Percentiles rank a stretch among this genome's conserved stretches.
These are phyloP conservation scores for Xylaria hypoxylon DNA, from an alignment of 2,329 filamentous ascomycete genomes.

Conservation along the genomic window DNA sequence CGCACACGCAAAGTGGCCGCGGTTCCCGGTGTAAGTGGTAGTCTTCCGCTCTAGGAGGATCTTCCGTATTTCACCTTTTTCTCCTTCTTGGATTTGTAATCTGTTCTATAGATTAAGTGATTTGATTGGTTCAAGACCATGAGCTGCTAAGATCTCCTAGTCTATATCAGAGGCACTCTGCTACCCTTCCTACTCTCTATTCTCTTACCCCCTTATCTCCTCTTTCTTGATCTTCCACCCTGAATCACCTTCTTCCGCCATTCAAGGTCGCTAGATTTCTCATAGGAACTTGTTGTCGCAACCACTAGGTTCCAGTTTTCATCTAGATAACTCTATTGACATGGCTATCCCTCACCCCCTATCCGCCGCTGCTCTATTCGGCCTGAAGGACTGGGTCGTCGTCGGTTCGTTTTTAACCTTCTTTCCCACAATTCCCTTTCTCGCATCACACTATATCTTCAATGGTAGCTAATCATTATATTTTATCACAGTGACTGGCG, in stretches of 20 bases:
- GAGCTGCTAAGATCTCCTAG: not conserved
- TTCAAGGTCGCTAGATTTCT: not conserved
- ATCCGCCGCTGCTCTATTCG: constrained; percentile 46
- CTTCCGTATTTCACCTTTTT: constrained; percentile 10
- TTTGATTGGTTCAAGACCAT: constrained; percentile 21
- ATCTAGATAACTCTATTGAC: constrained; percentile 1
- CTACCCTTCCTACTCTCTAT: not conserved
- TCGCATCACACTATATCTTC: not conserved
- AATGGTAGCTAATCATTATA: constrained; percentile 11
- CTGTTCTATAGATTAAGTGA: not conserved
- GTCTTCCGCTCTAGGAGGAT: constrained; percentile 13
- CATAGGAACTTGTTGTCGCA: not conserved
- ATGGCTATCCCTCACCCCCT: constrained; percentile 48
- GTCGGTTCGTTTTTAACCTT: constrained; percentile 43
- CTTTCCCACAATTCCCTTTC: constrained; percentile 25
- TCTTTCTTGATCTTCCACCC: not conserved
- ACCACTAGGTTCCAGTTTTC: not conserved
- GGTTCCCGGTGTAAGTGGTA: constrained; percentile 27
- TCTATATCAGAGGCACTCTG: constrained; percentile 22
- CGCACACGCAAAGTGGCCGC: constrained; percentile 19
- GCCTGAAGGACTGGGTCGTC: constrained; percentile 45
- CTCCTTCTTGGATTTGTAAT: constrained; percentile 14
- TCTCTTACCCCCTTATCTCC: constrained; percentile 21
- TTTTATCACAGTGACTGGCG: constrained; percentile 44
- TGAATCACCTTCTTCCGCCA: not conserved